phyloP scores from a whole-genome alignment of 345 rosid species.

The Pistacia integerrima region DNA sequence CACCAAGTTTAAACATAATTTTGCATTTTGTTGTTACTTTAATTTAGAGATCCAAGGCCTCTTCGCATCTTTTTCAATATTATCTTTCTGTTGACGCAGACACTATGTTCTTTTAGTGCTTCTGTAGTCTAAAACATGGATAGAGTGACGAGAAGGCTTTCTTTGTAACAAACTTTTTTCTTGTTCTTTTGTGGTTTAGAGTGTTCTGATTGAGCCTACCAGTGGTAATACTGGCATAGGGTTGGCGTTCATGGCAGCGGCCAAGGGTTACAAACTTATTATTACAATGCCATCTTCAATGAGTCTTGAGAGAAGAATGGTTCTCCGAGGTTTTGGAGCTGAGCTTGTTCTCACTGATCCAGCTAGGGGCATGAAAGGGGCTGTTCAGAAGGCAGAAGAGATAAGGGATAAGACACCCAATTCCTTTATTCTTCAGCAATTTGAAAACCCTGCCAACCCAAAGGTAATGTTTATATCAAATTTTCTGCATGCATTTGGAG shows the following conservation, averaged over 20 bases:
- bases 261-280: constrained; percentile 69
- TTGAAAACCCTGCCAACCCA: constrained; percentile 73
- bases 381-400: constrained; percentile 73
- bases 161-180: constrained; percentile 10
- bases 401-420: constrained; percentile 59
- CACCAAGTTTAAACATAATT: background rate
- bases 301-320: constrained; percentile 87
- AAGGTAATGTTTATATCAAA: constrained; percentile 45
- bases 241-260: constrained; percentile 78
- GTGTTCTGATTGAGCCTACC: constrained; percentile 74
- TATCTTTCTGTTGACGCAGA: background rate
- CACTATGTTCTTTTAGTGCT: background rate
- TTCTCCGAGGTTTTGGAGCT: constrained; percentile 78
- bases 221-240: constrained; percentile 78
- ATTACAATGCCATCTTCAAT: constrained; percentile 80
- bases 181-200: constrained; percentile 39
- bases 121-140: background rate
- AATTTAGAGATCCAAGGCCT: background rate
- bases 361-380: constrained; percentile 70
- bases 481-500: background rate
- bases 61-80: background rate
- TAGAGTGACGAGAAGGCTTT: constrained; percentile 1
- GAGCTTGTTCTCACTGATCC: constrained; percentile 76
- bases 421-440: constrained; percentile 65
- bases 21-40: background rate